These are phyloP conservation scores for Aspergillus phoenicis DNA, from an alignment of 2,329 filamentous ascomycete genomes.

Conservation along the genomic window DNA sequence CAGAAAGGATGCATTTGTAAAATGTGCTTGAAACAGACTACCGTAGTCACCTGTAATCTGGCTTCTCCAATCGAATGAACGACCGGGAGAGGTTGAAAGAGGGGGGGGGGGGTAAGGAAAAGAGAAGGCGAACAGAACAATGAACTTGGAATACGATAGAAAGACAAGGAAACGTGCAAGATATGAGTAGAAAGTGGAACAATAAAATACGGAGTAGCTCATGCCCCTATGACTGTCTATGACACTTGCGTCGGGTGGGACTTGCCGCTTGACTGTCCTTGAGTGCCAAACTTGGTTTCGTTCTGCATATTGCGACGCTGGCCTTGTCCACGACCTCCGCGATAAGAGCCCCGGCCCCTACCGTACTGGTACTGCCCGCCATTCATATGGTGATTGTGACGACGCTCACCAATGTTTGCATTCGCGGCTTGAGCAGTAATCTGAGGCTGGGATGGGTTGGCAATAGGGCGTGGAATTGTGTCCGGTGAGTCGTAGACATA, in stretches of 20 bases:
- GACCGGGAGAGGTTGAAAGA: neutral
- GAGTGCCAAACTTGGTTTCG: conserved; percentile 33
- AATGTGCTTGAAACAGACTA: neutral
- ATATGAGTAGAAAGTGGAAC: neutral
- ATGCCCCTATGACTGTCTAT: conserved; percentile 19
- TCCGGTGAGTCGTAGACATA: conserved; percentile 98
- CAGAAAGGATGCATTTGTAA: neutral
- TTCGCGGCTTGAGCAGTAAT: conserved; percentile 23
- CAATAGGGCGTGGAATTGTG: conserved; percentile 82
- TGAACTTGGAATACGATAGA: conserved; percentile 5
- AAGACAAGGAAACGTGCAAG: neutral
- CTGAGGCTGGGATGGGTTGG: conserved; percentile 51
- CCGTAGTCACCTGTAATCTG: neutral
- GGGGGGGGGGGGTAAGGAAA: conserved; percentile 10
- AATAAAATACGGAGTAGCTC: neutral
- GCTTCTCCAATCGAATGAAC: neutral
- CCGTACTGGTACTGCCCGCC: conserved; percentile 42
- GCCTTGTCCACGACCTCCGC: conserved; percentile 48
- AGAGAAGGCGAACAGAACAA: conserved; percentile 10
- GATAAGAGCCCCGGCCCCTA: conserved; percentile 46
- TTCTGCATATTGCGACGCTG: conserved; percentile 42
- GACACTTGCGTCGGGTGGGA: conserved; percentile 35
- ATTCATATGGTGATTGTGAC: conserved; percentile 38
- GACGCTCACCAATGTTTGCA: conserved; percentile 36
- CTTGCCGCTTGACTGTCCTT: conserved; percentile 33